Conservation (phyloP, 2,329 filamentous ascomycete genomes). For the Fusarium camptoceras region DNA sequence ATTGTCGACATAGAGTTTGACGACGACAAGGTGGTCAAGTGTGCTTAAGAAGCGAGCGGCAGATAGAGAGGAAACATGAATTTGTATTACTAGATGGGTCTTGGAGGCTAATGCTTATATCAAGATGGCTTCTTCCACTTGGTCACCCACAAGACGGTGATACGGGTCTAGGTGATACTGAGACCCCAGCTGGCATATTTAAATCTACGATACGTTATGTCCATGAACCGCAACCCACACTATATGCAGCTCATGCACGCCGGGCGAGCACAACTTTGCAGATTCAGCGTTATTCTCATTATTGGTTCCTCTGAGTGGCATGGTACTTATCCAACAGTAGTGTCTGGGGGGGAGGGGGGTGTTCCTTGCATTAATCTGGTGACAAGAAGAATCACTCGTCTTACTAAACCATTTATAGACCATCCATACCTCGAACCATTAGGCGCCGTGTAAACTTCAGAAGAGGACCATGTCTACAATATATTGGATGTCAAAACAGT, state of each 20-base stretch:
- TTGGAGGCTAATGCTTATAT: slow-evolving; percentile 42
- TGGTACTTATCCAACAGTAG: background rate
- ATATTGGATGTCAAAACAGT: background rate
- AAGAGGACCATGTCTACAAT: background rate
- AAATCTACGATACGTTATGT: background rate
- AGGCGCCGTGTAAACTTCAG: background rate
- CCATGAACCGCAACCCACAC: background rate
- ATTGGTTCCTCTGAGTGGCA: background rate
- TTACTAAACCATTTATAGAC: background rate
- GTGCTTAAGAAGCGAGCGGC: slow-evolving; percentile 58
- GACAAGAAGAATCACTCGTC: background rate
- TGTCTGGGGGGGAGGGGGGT: background rate
- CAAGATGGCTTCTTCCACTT: slow-evolving; percentile 41
- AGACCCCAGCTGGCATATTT: background rate
- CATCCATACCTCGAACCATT: background rate
- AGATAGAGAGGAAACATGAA: slow-evolving; percentile 42
- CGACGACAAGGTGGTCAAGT: slow-evolving; percentile 78
- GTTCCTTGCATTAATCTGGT: background rate
- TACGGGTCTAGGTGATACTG: background rate
- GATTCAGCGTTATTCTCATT: background rate
- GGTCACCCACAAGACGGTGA: background rate
- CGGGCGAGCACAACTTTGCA: background rate
- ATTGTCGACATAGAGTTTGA: slow-evolving; percentile 87
- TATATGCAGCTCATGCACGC: background rate
- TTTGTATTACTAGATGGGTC: slow-evolving; percentile 54